Conservation (phyloP, 305 asterid species). For the Solanum hybrid region DNA sequence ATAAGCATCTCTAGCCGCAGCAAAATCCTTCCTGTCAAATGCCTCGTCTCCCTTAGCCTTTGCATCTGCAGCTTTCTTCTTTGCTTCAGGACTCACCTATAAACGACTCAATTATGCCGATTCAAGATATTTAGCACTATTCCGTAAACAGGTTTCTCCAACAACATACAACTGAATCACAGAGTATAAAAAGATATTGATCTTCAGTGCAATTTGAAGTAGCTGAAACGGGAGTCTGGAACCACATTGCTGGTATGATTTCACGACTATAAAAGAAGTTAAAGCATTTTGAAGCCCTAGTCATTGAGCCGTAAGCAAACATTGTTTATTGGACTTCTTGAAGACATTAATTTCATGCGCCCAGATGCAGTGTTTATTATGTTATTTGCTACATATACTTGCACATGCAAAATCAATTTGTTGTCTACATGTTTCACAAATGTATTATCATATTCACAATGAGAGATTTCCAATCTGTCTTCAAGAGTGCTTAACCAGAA, state of each 20-base stretch:
- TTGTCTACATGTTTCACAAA: neutral
- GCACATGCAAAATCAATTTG: neutral
- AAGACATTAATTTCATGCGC: neutral
- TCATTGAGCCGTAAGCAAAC: neutral
- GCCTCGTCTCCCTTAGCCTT: constrained; percentile 82
- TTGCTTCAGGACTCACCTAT: constrained; percentile 77
- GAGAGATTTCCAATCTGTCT: neutral
- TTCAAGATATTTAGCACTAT: neutral
- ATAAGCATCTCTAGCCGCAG: constrained; percentile 66
- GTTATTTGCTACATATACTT: neutral
- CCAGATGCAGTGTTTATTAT: neutral
- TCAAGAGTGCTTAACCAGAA: neutral
- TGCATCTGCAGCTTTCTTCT: constrained; percentile 75
- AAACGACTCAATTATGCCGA: neutral
- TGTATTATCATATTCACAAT: neutral
- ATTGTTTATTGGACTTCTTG: neutral
- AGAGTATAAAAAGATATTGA: neutral
- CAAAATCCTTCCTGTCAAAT: constrained; percentile 55
- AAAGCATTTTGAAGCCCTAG: neutral
- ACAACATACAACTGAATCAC: neutral
- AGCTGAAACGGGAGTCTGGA: neutral
- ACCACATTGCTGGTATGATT: neutral
- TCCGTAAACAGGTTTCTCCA: neutral
- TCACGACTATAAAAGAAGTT: neutral
- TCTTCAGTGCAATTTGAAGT: neutral